phyloP scores from a whole-genome alignment of 768 basidiomycete genomes.

The Amanita pseudoporphyria region DNA sequence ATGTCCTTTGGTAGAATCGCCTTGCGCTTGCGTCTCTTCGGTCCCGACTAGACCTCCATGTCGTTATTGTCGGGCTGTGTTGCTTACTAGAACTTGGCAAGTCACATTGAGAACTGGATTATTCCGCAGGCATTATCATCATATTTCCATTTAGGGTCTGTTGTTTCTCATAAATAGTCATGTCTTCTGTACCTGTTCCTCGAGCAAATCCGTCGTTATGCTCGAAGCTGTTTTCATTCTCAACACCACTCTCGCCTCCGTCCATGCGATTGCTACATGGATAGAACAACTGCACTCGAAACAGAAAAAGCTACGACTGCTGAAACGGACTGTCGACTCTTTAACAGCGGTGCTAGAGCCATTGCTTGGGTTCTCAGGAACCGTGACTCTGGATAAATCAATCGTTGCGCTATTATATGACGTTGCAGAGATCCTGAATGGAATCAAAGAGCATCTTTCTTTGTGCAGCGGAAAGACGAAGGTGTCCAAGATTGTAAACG shows the following conservation, averaged over 20 bases:
- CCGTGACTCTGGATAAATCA: not conserved
- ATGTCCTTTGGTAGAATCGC: too few relatives aligned
- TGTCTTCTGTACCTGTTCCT: not conserved
- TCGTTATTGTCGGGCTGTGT: too few relatives aligned
- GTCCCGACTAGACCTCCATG: too few relatives aligned
- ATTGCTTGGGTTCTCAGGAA: not conserved
- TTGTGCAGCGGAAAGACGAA: conserved; percentile 11
- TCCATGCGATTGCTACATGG: not conserved
- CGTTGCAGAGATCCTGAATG: conserved; percentile 13
- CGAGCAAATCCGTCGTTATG: not conserved
- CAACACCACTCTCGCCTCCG: not conserved
- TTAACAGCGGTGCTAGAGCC: not conserved
- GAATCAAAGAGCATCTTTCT: conserved; percentile 13
- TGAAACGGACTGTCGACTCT: not conserved
- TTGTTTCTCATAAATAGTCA: not conserved
- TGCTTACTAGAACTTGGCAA: too few relatives aligned
- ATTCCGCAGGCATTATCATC: too few relatives aligned
- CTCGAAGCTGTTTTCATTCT: not conserved
- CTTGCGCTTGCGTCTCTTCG: too few relatives aligned
- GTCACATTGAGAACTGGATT: too few relatives aligned
- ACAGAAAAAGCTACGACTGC: not conserved
- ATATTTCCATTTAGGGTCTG: not conserved
- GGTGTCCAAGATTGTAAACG: conserved; percentile 4
- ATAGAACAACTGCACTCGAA: not conserved
- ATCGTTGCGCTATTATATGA: conserved; percentile 7